Evolutionary conservation across 495 filamentous ascomycete species (phyloP).

Genomic region (Penicillium coprophilum): DNA sequence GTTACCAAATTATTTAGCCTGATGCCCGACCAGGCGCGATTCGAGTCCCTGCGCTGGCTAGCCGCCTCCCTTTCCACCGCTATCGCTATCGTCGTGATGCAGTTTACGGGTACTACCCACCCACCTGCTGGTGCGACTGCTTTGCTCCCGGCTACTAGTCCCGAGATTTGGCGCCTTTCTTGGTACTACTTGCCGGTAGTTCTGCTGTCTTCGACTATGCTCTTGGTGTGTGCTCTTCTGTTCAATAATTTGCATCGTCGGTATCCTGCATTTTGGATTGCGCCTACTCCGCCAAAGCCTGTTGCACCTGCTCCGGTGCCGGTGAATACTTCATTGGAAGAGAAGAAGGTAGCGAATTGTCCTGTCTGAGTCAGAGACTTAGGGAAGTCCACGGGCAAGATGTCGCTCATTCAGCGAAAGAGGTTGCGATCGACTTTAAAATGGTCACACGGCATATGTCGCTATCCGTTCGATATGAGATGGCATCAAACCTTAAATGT

Average conservation of each 20-base stretch:
- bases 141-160: constrained; percentile 63
- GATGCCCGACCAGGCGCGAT: constrained; percentile 35
- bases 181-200: constrained; percentile 69
- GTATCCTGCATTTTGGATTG: constrained; percentile 71
- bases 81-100: constrained; percentile 66
- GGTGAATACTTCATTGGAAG: constrained; percentile 4
- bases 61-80: constrained; percentile 66
- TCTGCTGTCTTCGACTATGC: constrained; percentile 58
- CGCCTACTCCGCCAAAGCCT: constrained; percentile 17
- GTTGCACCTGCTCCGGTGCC: background rate
- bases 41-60: constrained; percentile 63
- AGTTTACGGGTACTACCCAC: constrained; percentile 70
- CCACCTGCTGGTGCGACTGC: constrained; percentile 85
- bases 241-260: constrained; percentile 69
- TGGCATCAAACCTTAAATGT: background rate
- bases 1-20: constrained; percentile 70
- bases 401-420: background rate
- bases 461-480: background rate
- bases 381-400: background rate
- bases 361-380: constrained; percentile 11
- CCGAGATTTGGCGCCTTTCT: constrained; percentile 56
- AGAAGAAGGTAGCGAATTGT: constrained; percentile 11
- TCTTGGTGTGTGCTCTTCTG: constrained; percentile 61
- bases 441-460: background rate
- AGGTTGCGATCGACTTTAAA: background rate